Evolutionary conservation across 2,329 filamentous ascomycete genomes (phyloP).

Genomic region (Microdochium paspali): DNA sequence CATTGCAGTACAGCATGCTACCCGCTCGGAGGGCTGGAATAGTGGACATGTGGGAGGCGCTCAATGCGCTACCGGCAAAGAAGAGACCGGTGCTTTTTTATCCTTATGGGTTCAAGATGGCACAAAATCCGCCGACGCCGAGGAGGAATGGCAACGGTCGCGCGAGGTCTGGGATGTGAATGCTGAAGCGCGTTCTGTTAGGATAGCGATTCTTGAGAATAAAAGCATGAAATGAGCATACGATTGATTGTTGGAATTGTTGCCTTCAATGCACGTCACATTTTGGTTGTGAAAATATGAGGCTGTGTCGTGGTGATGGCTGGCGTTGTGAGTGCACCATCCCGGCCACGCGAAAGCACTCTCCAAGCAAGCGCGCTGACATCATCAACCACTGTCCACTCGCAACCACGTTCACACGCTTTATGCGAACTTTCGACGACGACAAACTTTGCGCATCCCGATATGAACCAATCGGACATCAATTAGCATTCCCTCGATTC

Average conservation of each 20-base stretch:
- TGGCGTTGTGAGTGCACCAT: too few relatives aligned
- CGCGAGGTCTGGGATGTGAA: background rate
- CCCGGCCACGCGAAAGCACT: background rate
- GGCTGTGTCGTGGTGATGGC: too few relatives aligned
- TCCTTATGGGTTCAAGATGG: conserved; percentile 8
- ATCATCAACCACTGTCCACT: background rate
- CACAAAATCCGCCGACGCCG: background rate
- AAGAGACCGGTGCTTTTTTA: conserved; percentile 28
- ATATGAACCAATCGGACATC: too few relatives aligned
- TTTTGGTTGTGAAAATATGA: too few relatives aligned
- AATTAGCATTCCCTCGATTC: too few relatives aligned
- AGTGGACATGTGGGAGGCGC: conserved; percentile 72
- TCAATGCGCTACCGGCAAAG: conserved; percentile 42
- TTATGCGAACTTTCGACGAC: background rate
- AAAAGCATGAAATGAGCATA: too few relatives aligned
- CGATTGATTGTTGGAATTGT: too few relatives aligned
- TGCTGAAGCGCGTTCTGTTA: background rate
- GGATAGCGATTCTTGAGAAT: too few relatives aligned
- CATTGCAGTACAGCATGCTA: conserved; percentile 95
- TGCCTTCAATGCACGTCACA: too few relatives aligned
- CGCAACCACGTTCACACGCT: background rate
- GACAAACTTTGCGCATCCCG: background rate
- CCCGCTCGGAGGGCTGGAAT: conserved; percentile 74
- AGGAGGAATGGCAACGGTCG: background rate
- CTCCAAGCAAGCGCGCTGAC: background rate